Percentiles rank a stretch among this genome's conserved stretches.
Evolutionary conservation across 345 rosid species (phyloP).

Genomic region (Hibiscus tridactylites): DNA sequence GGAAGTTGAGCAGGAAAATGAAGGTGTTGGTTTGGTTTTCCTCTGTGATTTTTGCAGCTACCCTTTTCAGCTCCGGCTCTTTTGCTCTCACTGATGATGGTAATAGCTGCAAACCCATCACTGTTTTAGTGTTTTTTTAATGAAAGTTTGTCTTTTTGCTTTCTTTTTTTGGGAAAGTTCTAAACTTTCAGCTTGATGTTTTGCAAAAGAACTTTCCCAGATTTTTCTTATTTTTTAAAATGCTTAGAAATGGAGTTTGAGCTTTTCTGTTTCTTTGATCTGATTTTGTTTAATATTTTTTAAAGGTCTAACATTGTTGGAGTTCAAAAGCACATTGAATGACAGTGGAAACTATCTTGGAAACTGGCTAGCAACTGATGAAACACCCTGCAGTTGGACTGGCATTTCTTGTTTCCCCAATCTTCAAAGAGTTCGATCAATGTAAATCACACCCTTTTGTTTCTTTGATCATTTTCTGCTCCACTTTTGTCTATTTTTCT

Average conservation of each 20-base stretch:
- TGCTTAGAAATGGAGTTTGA: not conserved
- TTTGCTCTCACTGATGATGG: constrained; percentile 60
- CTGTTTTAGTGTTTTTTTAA: not conserved
- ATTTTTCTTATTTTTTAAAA: not conserved
- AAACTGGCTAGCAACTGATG: constrained; percentile 73
- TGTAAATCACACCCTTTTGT: constrained; percentile 30
- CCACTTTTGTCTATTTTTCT: not conserved
- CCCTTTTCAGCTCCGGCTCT: constrained; percentile 30
- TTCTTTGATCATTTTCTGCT: not conserved
- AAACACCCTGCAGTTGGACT: constrained; percentile 85
- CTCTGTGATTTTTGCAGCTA: constrained; percentile 22
- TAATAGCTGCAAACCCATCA: constrained; percentile 18
- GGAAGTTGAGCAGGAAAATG: constrained; percentile 20
- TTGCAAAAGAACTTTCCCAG: not conserved
- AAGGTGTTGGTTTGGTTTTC: constrained; percentile 19
- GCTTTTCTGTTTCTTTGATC: constrained; percentile 14
- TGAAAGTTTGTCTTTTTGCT: not conserved
- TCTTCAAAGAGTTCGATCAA: constrained; percentile 63
- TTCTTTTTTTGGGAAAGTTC: not conserved
- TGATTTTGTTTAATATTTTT: not conserved
- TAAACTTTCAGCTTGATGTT: not conserved
- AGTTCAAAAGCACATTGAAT: constrained; percentile 58
- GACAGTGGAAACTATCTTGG: constrained; percentile 58
- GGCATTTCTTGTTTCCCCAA: constrained; percentile 69
- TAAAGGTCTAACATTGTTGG: constrained; percentile 65